phyloP scores from a whole-genome alignment of 1,284 basidiomycete species.

The Entoloma clypeatum region DNA sequence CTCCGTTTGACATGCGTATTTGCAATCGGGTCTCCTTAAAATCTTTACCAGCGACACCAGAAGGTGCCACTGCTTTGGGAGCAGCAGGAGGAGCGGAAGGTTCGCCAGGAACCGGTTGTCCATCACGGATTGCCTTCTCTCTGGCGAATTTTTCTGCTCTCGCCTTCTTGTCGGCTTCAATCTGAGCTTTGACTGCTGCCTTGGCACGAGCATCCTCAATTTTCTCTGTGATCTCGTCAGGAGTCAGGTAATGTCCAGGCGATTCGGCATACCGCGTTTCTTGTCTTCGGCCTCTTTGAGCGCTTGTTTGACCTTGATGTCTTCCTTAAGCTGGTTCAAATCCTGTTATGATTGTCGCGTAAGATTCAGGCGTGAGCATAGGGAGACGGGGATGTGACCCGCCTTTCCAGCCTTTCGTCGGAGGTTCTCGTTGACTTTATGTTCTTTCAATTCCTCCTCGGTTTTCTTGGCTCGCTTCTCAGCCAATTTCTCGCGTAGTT shows the following conservation, averaged over 20 bases:
- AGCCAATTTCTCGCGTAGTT: slow-evolving; percentile 75
- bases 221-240: slow-evolving; percentile 60
- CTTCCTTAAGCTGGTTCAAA: slow-evolving; percentile 68
- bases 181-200: slow-evolving; percentile 86
- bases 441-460: slow-evolving; percentile 67
- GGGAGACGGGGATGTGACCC: slow-evolving; percentile 11
- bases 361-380: neutral
- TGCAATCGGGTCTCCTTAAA: slow-evolving; percentile 83
- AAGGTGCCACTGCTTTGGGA: slow-evolving; percentile 33
- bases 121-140: slow-evolving; percentile 87
- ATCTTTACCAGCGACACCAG: slow-evolving; percentile 60
- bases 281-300: slow-evolving; percentile 78
- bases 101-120: slow-evolving; percentile 43
- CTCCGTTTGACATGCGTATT: slow-evolving; percentile 78
- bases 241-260: neutral
- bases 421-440: slow-evolving; percentile 75
- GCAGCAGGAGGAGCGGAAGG: slow-evolving; percentile 30
- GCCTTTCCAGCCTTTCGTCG: slow-evolving; percentile 83
- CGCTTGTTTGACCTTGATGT: slow-evolving; percentile 74
- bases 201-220: slow-evolving; percentile 79
- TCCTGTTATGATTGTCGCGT: slow-evolving; percentile 45
- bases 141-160: slow-evolving; percentile 84
- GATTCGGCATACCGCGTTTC: slow-evolving; percentile 54
- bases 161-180: slow-evolving; percentile 87
- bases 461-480: slow-evolving; percentile 72